Evolutionary conservation across 2,329 filamentous ascomycete species (phyloP).

Genomic region (Sclerotinia borealis): DNA sequence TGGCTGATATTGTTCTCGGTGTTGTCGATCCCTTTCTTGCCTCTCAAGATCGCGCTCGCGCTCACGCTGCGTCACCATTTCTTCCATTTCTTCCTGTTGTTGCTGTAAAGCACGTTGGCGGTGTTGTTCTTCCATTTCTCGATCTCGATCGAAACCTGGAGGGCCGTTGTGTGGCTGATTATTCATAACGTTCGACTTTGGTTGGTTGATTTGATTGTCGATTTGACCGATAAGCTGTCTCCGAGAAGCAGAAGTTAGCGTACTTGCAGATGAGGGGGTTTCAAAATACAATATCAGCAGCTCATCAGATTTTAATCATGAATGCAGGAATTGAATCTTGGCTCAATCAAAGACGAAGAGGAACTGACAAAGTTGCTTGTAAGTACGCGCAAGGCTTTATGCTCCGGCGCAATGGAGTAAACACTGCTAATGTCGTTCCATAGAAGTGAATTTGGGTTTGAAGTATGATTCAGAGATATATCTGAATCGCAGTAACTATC

Average conservation of each 20-base stretch:
- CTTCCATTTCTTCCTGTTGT: slow-evolving; percentile 52
- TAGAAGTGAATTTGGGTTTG: slow-evolving; percentile 11
- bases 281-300: neutral
- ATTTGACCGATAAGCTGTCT: neutral
- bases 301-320: neutral
- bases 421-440: slow-evolving; percentile 4
- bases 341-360: neutral
- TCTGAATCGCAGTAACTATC: neutral
- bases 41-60: slow-evolving; percentile 45
- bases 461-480: neutral
- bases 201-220: neutral
- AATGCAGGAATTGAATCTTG: neutral
- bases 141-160: slow-evolving; percentile 33
- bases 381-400: slow-evolving; percentile 13
- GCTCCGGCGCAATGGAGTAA: slow-evolving; percentile 14
- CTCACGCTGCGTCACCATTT: slow-evolving; percentile 48
- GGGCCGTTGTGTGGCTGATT: slow-evolving; percentile 29
- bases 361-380: slow-evolving; percentile 11
- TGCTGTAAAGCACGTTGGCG: slow-evolving; percentile 45
- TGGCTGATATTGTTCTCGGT: slow-evolving; percentile 57
- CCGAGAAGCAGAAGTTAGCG: neutral
- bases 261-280: neutral
- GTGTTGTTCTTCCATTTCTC: slow-evolving; percentile 47
- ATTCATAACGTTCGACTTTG: slow-evolving; percentile 23
- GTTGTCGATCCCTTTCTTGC: slow-evolving; percentile 47